Base-by-base conservation (phyloP, 78 protist species). In the Dictyostelium firmibasis region DNA sequence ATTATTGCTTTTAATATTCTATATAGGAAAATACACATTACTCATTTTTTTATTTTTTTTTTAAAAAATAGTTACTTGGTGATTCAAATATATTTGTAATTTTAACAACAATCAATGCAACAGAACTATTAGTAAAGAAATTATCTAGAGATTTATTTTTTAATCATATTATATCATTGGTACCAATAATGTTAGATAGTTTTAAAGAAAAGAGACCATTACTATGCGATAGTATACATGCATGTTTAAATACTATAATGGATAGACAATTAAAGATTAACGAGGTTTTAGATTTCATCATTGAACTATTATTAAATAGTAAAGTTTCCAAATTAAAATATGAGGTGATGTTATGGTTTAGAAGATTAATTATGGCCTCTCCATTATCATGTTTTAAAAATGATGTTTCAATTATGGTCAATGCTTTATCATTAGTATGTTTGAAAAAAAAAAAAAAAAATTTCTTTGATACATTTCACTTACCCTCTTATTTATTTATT, bases 191-290 rank as follows among this genome's bases (percentile, higher is more conserved):
- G 94, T 69, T 89, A 69, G 86, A 78, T 70, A 89, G 94, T 50
- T 89, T 89, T 33, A 89, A 89, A 70, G 94, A 89, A 31, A 81
- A 81, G 53, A 78, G 94, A 81, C 94, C 94, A 78, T 79, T 79
- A 47, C 83, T 89, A 33, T 50, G 85, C 50, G 94, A 89, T 70
- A 69, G 83, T 25, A 89, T 89, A 50, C 94, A 89, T 81, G 87
- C 94, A 64, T 89, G 94, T 81, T 50, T 89, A 50, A 89, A 89
- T 53, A 89, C 94, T 16, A 89, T 89, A 1, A 89, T 89, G 94
- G 94, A 89, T 23, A 89, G 60, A 81, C 86, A 79, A 70, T 89
- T 89, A 50, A 78, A 81, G n/a, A 89, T 89, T 33, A 50, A 70
- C 35, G 94, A 89, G 18, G 94, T 89, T 23, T 69, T 89, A 8